Evolutionary conservation across 2,329 filamentous ascomycete genomes (phyloP).

Genomic region (Akanthomyces uredinophilus): DNA sequence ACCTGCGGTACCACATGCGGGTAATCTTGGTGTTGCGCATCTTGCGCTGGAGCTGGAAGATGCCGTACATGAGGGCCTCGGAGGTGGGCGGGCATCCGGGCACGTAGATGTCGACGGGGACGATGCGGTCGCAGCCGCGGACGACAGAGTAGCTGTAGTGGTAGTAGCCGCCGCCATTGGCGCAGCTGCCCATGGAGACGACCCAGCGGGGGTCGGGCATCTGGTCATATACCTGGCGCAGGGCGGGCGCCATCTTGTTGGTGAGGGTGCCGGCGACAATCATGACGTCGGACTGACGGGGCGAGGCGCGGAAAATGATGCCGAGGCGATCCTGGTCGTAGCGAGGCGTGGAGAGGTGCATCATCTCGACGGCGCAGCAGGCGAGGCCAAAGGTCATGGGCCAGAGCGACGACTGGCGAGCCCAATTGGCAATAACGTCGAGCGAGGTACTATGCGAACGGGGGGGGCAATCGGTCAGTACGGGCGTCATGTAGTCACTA

Average conservation of each 20-base stretch:
- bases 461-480: neutral
- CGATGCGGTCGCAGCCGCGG: slow-evolving; percentile 69
- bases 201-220: slow-evolving; percentile 92
- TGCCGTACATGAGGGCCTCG: slow-evolving; percentile 62
- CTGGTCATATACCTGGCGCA: slow-evolving; percentile 90
- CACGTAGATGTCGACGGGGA: slow-evolving; percentile 76
- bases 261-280: slow-evolving; percentile 89
- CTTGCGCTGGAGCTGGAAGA: slow-evolving; percentile 74
- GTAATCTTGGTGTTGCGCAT: slow-evolving; percentile 57
- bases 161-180: slow-evolving; percentile 81
- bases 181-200: slow-evolving; percentile 76
- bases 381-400: slow-evolving; percentile 85
- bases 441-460: slow-evolving; percentile 58
- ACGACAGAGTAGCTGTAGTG: slow-evolving; percentile 79
- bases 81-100: slow-evolving; percentile 64
- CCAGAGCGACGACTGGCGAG: slow-evolving; percentile 78
- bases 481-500: neutral
- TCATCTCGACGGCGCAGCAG: slow-evolving; percentile 90
- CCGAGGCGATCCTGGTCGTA: slow-evolving; percentile 87
- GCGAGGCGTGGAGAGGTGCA: slow-evolving; percentile 80
- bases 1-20: slow-evolving; percentile 56
- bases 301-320: slow-evolving; percentile 86
- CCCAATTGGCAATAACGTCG: slow-evolving; percentile 79
- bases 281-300: slow-evolving; percentile 86
- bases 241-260: slow-evolving; percentile 92